Conservation (phyloP, 139 green algal species). For the Tetraselmis chui region DNA sequence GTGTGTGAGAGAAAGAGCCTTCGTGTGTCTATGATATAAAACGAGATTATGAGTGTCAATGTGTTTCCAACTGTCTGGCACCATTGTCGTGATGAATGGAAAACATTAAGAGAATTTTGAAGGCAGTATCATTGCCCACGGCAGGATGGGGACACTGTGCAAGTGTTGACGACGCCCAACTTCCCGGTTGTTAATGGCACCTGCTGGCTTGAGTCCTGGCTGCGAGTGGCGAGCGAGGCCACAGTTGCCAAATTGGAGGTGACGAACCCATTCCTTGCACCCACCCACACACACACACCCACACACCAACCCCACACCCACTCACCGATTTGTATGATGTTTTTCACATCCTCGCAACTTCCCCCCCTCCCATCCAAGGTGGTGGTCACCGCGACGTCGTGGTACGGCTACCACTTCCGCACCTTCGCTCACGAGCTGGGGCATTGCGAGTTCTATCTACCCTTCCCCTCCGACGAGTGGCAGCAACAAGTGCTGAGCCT, state of each 20-base stretch:
- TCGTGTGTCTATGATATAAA: no score
- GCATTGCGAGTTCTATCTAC: neutral
- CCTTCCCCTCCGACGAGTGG: neutral
- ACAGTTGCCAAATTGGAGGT: neutral
- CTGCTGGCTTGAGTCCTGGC: neutral
- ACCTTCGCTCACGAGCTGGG: neutral
- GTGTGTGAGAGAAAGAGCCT: no score
- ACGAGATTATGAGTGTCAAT: no score
- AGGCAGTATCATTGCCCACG: no score
- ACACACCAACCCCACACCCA: no score
- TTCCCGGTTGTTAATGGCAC: neutral
- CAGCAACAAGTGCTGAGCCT: neutral
- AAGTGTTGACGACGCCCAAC: neutral
- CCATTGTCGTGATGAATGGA: no score
- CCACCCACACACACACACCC: no score
- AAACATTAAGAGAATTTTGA: no score
- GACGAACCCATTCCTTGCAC: no score
- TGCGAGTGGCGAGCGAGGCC: neutral
- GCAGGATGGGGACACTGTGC: neutral
- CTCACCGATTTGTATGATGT: no score
- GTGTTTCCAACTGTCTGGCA: no score
- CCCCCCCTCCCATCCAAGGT: neutral
- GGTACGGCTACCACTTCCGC: neutral
- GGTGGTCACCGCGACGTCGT: neutral
- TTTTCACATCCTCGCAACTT: no score